Evolutionary conservation across 169 alveolate genomes (phyloP).

Genomic region (Amoebophrya sp.): DNA sequence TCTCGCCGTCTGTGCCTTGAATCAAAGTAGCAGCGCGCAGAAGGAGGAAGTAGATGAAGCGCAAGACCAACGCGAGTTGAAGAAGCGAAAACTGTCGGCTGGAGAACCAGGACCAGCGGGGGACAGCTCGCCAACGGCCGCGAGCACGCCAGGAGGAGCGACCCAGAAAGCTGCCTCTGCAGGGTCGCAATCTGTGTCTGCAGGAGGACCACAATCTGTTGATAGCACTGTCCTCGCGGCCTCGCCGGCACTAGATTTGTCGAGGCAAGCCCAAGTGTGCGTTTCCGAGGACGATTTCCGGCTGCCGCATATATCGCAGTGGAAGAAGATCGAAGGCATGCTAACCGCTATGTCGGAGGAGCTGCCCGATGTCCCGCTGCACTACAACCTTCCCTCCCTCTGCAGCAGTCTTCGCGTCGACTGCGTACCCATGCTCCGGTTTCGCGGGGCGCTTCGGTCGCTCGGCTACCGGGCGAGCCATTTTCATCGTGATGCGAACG

Average conservation of each 20-base stretch:
- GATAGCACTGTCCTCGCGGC: background rate
- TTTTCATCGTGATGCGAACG: conserved; percentile 63
- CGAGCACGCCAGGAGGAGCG: no score
- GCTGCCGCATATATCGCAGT: conserved; percentile 17
- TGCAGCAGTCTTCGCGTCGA: conserved; percentile 22
- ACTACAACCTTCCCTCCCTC: conserved; percentile 46
- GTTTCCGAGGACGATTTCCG: conserved; percentile 5
- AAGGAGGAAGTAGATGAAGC: no score
- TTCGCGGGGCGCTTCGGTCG: conserved; percentile 48
- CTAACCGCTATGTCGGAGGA: conserved; percentile 39
- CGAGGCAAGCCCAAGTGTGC: background rate
- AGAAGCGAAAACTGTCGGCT: background rate
- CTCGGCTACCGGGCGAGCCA: conserved; percentile 56
- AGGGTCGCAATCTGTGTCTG: background rate
- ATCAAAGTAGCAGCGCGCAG: no score
- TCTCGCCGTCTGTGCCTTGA: background rate
- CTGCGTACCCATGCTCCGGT: background rate
- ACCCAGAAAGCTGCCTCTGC: background rate
- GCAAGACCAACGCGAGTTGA: background rate
- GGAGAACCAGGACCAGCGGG: background rate
- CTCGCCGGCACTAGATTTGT: background rate
- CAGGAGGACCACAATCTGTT: background rate
- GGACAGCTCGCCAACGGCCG: no score
- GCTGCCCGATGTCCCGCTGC: conserved; percentile 41
- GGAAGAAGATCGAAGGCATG: conserved; percentile 21